Base-by-base conservation (phyloP, 306 rosid genomes). In the Parietaria judaica region DNA sequence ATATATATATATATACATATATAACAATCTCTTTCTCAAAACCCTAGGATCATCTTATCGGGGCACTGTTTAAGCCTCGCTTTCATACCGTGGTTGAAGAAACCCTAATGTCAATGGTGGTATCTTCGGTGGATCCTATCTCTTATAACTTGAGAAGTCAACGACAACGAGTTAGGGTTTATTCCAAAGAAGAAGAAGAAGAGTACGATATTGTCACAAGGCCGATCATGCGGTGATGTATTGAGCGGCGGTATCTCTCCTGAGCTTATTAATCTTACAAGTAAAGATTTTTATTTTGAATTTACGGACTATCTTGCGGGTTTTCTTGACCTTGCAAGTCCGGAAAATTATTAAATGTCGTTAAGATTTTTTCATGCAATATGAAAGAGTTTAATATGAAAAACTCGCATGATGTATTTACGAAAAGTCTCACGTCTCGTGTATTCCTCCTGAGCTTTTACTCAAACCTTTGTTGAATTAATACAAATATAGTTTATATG, bases 241-340 rank as follows among this genome's bases (percentile, higher is more conserved):
- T 48, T 8, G 8, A 3, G 16, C 14, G 98, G 92, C 80, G 87
- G 41, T 91, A 91, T 83, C 96, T 72, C 95, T 91, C 87, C 92
- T 88, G 98, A 91, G 98, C 98, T 91, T 87, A 60, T 68, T 77
- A 73, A 62, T 58, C 55, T 75, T 69, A 49, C 0, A 0, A 46
- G 11, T 16, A 46, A 65, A 0, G 5, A 51, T 78, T 72, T 1
- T 4, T 67, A 36, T 43, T 66, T 72, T 11, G 0, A 46, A 52
- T 67, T 61, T 68, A 66, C 69, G 59, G 64, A 74, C 56, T 2
- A 67, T 63, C 67, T 74, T 81, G 74, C 51, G 67, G 75, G 82
- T 91, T 91, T 87, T 91, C 98, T 91, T 91, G 98, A 87, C 98
- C 98, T 91, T 91, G 98, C 98, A 91, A 91, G 98, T 79, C 95